A percentile compares a stretch with the other conserved stretches of the same genome.
phyloP scores from a whole-genome alignment of 2,329 filamentous ascomycete genomes.

The Emmonsiellopsis sp. region DNA sequence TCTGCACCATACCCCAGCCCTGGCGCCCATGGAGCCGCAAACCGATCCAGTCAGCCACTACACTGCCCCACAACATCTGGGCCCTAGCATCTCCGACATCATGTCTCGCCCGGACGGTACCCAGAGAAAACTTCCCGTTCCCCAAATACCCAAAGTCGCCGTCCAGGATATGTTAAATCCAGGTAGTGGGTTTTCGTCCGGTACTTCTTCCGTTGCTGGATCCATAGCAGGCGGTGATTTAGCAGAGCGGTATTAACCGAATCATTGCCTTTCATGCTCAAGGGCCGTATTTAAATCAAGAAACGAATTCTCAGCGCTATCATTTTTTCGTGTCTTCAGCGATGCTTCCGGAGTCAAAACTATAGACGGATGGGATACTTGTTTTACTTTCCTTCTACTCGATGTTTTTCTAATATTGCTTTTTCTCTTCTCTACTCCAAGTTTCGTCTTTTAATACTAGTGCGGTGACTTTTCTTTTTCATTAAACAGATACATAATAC shows the following conservation, averaged over 20 bases:
- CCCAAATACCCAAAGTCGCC: constrained; percentile 77
- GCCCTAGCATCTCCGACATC: constrained; percentile 82
- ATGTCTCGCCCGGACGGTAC: constrained; percentile 81
- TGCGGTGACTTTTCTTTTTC: neutral
- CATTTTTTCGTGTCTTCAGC: neutral
- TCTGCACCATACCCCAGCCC: constrained; percentile 56
- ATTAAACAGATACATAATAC: neutral
- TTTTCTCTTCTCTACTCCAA: neutral
- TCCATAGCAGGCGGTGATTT: constrained; percentile 11
- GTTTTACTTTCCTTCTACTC: neutral
- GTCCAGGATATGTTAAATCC: constrained; percentile 74
- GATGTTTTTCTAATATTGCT: neutral
- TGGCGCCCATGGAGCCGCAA: constrained; percentile 62
- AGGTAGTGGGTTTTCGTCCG: constrained; percentile 47
- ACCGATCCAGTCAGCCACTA: constrained; percentile 52
- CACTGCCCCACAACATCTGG: constrained; percentile 51
- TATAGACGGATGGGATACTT: constrained; percentile 1
- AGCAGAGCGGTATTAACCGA: constrained; percentile 10
- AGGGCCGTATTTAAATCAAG: neutral
- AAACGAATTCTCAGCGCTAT: neutral
- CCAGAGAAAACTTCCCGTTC: constrained; percentile 83
- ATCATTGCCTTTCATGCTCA: neutral
- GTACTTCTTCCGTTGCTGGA: constrained; percentile 8
- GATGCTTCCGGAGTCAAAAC: constrained; percentile 1
- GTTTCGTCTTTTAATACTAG: neutral